Conservation (phyloP, 768 basidiomycete genomes). For the Serendipita sp. region DNA sequence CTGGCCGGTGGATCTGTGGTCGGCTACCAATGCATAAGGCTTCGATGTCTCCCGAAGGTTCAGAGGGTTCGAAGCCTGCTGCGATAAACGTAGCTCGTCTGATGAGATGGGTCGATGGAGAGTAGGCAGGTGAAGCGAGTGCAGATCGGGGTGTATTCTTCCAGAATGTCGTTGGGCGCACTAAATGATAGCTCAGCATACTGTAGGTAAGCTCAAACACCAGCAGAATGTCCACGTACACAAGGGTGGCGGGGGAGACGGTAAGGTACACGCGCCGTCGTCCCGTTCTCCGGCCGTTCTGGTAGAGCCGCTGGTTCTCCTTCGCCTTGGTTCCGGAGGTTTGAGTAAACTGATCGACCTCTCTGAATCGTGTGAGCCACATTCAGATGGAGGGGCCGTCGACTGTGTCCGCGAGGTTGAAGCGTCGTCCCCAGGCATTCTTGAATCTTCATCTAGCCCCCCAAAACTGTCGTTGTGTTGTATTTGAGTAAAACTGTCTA, state of each 20-base stretch:
- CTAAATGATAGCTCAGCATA: constrained; percentile 20
- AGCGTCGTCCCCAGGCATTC: background rate
- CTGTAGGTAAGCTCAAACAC: background rate
- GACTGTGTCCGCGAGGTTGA: background rate
- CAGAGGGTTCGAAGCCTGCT: constrained; percentile 50
- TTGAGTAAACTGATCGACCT: background rate
- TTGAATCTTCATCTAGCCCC: background rate
- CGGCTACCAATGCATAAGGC: constrained; percentile 22
- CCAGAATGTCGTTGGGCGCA: constrained; percentile 75
- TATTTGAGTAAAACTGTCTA: background rate
- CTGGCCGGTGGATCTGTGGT: constrained; percentile 11
- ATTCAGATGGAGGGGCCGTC: constrained; percentile 1
- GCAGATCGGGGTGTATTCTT: constrained; percentile 54
- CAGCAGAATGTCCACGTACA: background rate
- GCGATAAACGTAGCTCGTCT: constrained; percentile 67
- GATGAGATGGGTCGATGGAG: constrained; percentile 54
- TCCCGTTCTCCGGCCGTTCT: constrained; percentile 1
- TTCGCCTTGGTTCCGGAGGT: background rate
- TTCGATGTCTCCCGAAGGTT: constrained; percentile 28
- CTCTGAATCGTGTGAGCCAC: constrained; percentile 1
- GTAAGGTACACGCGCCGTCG: background rate
- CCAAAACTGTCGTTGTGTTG: background rate
- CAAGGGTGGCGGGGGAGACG: background rate
- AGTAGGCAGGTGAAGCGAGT: constrained; percentile 51
- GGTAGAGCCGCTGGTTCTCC: background rate